Percentiles rank a stretch among this genome's conserved stretches.
These are phyloP conservation scores for Apiospora phragmitis DNA, from an alignment of 2,329 filamentous ascomycete species.

Conservation along the genomic window DNA sequence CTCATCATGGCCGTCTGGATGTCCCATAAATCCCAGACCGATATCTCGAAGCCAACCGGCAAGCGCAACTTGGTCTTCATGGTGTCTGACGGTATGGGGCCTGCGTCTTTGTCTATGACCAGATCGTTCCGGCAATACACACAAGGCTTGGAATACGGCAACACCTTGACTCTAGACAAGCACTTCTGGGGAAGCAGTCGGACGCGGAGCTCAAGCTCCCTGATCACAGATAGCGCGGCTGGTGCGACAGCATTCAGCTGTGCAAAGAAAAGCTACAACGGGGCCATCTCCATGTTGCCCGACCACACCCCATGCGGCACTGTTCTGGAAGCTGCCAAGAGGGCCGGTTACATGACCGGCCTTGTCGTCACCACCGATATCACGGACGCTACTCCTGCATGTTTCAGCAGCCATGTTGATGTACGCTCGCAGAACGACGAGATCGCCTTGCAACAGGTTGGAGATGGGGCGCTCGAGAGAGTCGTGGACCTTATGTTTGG, in stretches of 20 bases:
- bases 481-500: constrained; percentile 92
- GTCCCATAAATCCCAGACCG: constrained; percentile 66
- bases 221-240: constrained; percentile 95
- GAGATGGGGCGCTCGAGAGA: constrained; percentile 81
- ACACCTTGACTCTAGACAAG: constrained; percentile 78
- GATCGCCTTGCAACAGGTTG: constrained; percentile 90
- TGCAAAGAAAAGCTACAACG: constrained; percentile 92
- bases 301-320: constrained; percentile 87
- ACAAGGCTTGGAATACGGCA: constrained; percentile 69
- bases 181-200: constrained; percentile 90
- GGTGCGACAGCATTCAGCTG: constrained; percentile 96
- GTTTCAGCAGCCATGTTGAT: constrained; percentile 88
- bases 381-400: constrained; percentile 94
- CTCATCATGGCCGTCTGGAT: constrained; percentile 77
- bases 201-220: constrained; percentile 78
- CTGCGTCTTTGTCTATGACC: constrained; percentile 84
- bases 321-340: constrained; percentile 89
- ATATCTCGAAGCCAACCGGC: constrained; percentile 43
- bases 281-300: constrained; percentile 86
- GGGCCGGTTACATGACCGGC: constrained; percentile 87
- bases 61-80: constrained; percentile 98
- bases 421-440: constrained; percentile 79
- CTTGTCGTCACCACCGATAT: constrained; percentile 93
- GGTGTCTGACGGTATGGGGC: constrained; percentile 99
- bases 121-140: constrained; percentile 81